Evolutionary conservation across 2,329 filamentous ascomycete genomes (phyloP), one percentile per base, ranked within the genome.

Genomic region (Zasmidium cellare): DNA sequence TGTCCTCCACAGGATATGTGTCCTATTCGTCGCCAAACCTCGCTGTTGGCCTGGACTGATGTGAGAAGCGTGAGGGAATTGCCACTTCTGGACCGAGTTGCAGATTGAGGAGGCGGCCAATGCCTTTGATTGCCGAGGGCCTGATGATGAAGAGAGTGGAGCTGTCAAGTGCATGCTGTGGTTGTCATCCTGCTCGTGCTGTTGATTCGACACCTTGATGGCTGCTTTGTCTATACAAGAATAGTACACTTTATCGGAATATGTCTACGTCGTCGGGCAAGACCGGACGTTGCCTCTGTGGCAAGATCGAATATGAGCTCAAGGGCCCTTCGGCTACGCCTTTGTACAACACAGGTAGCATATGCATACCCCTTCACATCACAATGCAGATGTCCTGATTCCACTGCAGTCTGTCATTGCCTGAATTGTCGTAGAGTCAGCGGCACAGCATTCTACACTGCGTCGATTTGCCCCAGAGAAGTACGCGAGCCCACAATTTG

Each of bases 361-460:
- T n/a, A 41, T 41, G 35, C 7, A 41, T 14, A 41, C 16, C 12
- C 28, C 11, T 41, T n/a, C 35, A 18, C 35, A 41, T 41, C 35
- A 41, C 16, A 3, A n/a, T 41, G 35, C 35, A 41, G 35, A 41
- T n/a, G 16, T 9, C 35, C 35, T 41, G n/a, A 41, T 41, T 41
- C 35, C 28, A 6, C n/a, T 46, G 16, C 56, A 56, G 56, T 80
- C 6, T 81, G 79, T 65, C 77, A 80, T 60, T 81, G 79, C 67
- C 65, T 71, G 9, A 82, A 80, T 56, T 81, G 79, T 65, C 74
- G 76, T 25, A 79, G 80, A 60, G 70, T 74, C 0, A 63, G 62
- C 9, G 64, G 65, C 47, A 58, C 63, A 22, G 65, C 63, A 2
- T 60, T 65, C 44, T 50, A 60, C 35, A 54, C 57, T 14, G 58